These are phyloP conservation scores for Elaeagnus macrophylla DNA, from an alignment of 306 rosid species.

Conservation along the genomic window DNA sequence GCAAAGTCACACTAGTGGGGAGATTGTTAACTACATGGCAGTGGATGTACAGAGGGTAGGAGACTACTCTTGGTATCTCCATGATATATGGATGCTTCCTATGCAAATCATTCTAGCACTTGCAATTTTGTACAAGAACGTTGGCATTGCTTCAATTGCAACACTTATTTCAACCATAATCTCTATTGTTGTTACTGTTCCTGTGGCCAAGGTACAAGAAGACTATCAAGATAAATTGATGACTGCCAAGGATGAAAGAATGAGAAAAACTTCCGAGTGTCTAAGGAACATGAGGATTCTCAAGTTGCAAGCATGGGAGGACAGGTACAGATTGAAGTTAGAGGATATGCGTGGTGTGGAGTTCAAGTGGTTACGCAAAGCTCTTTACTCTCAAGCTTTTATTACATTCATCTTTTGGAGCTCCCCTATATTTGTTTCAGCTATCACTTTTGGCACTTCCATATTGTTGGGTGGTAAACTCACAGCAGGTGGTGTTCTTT, in stretches of 20 bases:
- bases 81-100: constrained; percentile 99
- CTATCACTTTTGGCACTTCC: constrained; percentile 76
- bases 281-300: constrained; percentile 94
- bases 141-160: constrained; percentile 87
- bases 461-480: constrained; percentile 76
- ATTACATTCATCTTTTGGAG: constrained; percentile 99
- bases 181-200: constrained; percentile 77
- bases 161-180: constrained; percentile 84
- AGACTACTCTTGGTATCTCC: constrained; percentile 96
- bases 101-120: constrained; percentile 90
- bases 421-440: constrained; percentile 99
- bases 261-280: constrained; percentile 96
- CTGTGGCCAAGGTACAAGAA: constrained; percentile 80
- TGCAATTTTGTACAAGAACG: constrained; percentile 89
- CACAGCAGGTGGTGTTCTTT: constrained; percentile 94
- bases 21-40: constrained; percentile 96
- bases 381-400: constrained; percentile 94
- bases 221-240: constrained; percentile 87
- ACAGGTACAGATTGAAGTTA: constrained; percentile 55
- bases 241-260: constrained; percentile 97
- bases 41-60: constrained; percentile 96
- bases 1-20: constrained; percentile 97
- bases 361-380: constrained; percentile 87
- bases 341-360: constrained; percentile 95
- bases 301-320: constrained; percentile 99